These are phyloP conservation scores for Posidonia oceanica DNA, from an alignment of 116 monocot species.

Conservation along the genomic window DNA sequence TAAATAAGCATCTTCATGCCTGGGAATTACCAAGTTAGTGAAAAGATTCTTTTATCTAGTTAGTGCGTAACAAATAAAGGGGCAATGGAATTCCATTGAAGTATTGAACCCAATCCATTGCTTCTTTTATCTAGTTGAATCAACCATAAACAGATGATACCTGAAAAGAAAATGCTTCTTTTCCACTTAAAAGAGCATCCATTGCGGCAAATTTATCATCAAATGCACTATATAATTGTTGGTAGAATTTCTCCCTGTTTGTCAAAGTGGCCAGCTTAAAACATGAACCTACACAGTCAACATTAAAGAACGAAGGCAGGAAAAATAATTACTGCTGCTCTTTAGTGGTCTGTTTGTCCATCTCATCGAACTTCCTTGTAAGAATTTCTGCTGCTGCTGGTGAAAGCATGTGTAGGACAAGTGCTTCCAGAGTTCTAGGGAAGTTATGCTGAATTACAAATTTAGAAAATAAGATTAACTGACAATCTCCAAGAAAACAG, in stretches of 20 bases:
- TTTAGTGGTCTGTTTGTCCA: conserved; percentile 46
- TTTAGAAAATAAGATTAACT: background rate
- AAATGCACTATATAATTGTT: conserved; percentile 64
- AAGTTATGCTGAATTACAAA: conserved; percentile 46
- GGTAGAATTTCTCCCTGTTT: conserved; percentile 65
- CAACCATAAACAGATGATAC: conserved; percentile 15
- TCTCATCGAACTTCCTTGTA: conserved; percentile 83
- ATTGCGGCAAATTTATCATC: conserved; percentile 75
- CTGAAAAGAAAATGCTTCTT: conserved; percentile 66
- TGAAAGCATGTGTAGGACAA: conserved; percentile 60
- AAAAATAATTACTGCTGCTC: conserved; percentile 47
- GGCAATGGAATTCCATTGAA: too few species aligned
- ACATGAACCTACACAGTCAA: background rate
- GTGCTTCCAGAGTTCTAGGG: conserved; percentile 72
- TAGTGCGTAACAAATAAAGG: too few species aligned
- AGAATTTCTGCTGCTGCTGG: conserved; percentile 78
- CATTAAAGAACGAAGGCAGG: conserved; percentile 1
- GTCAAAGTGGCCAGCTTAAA: background rate
- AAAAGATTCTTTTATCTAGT: too few species aligned
- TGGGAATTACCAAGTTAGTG: too few species aligned
- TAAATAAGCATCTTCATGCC: too few species aligned
- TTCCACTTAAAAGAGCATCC: conserved; percentile 65
- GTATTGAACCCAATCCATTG: too few species aligned
- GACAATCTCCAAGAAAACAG: too few species aligned
- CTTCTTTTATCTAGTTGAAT: too few species aligned